These are phyloP conservation scores for Chytriomyces sp. DNA, from an alignment of 192 early-diverging fungal species.

Conservation along the genomic window DNA sequence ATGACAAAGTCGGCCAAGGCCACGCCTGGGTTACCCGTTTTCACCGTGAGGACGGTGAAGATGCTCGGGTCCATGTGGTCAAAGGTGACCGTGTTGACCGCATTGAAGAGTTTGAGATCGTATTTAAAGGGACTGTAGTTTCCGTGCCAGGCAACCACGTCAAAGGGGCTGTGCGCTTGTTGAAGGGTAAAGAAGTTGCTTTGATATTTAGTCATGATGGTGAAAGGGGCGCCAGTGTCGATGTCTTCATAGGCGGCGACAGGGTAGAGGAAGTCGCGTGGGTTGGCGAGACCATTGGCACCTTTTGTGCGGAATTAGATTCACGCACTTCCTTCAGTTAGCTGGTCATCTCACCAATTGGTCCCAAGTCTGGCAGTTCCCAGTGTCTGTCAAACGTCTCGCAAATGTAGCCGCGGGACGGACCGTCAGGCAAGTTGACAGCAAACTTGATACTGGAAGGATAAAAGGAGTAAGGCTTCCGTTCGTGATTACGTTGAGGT, in stretches of 20 bases:
- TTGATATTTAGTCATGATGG: slow-evolving; percentile 82
- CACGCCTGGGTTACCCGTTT: slow-evolving; percentile 80
- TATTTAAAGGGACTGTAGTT: slow-evolving; percentile 98
- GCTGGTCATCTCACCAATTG: slow-evolving; percentile 80
- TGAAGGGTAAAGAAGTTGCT: slow-evolving; percentile 66
- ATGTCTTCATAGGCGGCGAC: slow-evolving; percentile 75
- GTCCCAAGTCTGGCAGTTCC: slow-evolving; percentile 93
- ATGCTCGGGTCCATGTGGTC: slow-evolving; percentile 97
- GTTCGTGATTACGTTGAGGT: neutral
- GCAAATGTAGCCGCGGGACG: slow-evolving; percentile 85
- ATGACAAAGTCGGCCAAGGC: slow-evolving; percentile 95
- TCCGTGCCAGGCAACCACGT: slow-evolving; percentile 97
- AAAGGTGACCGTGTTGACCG: slow-evolving; percentile 84
- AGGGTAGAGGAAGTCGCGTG: slow-evolving; percentile 92
- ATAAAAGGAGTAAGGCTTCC: neutral
- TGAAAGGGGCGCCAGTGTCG: slow-evolving; percentile 54
- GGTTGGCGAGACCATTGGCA: slow-evolving; percentile 93
- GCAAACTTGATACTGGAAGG: slow-evolving; percentile 74
- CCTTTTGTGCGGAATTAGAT: too few species aligned
- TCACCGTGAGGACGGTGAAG: slow-evolving; percentile 92
- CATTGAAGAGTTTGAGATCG: slow-evolving; percentile 80
- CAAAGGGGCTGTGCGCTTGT: slow-evolving; percentile 83
- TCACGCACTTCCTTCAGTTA: neutral
- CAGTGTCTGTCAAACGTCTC: slow-evolving; percentile 90
- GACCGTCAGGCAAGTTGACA: slow-evolving; percentile 76